These are phyloP conservation scores for Penicillium palitans DNA, from an alignment of 2,329 filamentous ascomycete genomes.

Conservation along the genomic window DNA sequence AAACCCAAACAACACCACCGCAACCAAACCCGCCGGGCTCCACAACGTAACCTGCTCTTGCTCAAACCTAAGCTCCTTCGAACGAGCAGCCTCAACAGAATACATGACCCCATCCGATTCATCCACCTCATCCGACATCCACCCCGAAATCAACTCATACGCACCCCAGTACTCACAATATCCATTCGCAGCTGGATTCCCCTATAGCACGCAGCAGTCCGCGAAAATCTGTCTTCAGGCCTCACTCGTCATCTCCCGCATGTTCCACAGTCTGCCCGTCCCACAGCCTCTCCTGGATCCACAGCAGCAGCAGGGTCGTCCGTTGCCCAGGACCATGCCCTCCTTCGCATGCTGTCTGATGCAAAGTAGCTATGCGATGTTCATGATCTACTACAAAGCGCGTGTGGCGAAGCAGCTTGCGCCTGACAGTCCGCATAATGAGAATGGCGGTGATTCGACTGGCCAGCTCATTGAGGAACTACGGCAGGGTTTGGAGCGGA, in stretches of 20 bases:
- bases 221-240: slow-evolving; percentile 44
- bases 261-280: slow-evolving; percentile 43
- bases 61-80: slow-evolving; percentile 33
- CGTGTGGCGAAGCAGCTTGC: slow-evolving; percentile 38
- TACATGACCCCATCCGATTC: slow-evolving; percentile 38
- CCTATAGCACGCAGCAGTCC: slow-evolving; percentile 45
- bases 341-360: slow-evolving; percentile 50
- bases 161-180: slow-evolving; percentile 31
- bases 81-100: slow-evolving; percentile 31
- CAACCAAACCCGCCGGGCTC: slow-evolving; percentile 23
- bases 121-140: slow-evolving; percentile 34
- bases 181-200: slow-evolving; percentile 38
- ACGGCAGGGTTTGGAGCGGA: slow-evolving; percentile 39
- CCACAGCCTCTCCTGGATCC: slow-evolving; percentile 34
- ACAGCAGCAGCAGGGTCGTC: slow-evolving; percentile 13
- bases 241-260: slow-evolving; percentile 42
- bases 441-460: slow-evolving; percentile 24
- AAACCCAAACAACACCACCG: slow-evolving; percentile 18
- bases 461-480: slow-evolving; percentile 40
- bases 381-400: slow-evolving; percentile 49
- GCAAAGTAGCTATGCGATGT: slow-evolving; percentile 49
- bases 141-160: slow-evolving; percentile 31
- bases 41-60: slow-evolving; percentile 36
- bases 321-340: slow-evolving; percentile 47
- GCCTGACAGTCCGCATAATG: slow-evolving; percentile 24